Conservation (phyloP, 441 rosid genomes). For the Populus tomentosa region DNA sequence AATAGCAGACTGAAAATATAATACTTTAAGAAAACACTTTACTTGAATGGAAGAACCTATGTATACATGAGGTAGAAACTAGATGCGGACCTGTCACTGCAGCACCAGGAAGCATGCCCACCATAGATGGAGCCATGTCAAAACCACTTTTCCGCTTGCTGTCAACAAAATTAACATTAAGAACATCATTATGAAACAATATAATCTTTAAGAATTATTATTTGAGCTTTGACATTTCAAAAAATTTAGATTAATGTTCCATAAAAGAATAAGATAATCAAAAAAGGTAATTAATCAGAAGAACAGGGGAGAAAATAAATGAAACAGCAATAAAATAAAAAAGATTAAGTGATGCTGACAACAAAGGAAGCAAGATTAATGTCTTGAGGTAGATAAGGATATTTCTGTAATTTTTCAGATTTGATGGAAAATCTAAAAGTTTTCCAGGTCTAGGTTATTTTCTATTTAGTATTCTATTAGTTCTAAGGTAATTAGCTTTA, state of each 20-base stretch:
- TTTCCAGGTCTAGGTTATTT: not conserved
- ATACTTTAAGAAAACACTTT: not conserved
- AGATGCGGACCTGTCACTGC: conserved; percentile 32
- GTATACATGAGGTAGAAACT: not conserved
- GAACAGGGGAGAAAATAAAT: not conserved
- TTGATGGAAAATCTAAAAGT: not conserved
- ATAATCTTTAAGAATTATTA: not conserved
- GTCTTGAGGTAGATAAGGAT: not conserved
- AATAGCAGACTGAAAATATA: conserved; percentile 14
- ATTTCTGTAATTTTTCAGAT: not conserved
- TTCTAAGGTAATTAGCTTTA: not conserved
- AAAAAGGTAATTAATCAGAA: not conserved
- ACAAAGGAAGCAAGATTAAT: not conserved
- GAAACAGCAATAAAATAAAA: too few species aligned
- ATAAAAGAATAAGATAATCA: not conserved
- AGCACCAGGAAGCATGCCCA: conserved; percentile 53
- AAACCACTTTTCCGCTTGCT: conserved; percentile 80
- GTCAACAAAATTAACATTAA: not conserved
- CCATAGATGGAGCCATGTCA: conserved; percentile 80
- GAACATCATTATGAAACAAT: not conserved
- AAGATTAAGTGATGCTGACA: not conserved
- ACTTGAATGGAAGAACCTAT: too few species aligned
- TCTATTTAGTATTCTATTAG: not conserved
- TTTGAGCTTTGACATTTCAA: not conserved
- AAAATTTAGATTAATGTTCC: too few species aligned